A percentile compares a stretch with the other conserved stretches of the same genome.
Evolutionary conservation across 129 eudicot species (phyloP).

Genomic region (sunflower (Helianthus annuus)): DNA sequence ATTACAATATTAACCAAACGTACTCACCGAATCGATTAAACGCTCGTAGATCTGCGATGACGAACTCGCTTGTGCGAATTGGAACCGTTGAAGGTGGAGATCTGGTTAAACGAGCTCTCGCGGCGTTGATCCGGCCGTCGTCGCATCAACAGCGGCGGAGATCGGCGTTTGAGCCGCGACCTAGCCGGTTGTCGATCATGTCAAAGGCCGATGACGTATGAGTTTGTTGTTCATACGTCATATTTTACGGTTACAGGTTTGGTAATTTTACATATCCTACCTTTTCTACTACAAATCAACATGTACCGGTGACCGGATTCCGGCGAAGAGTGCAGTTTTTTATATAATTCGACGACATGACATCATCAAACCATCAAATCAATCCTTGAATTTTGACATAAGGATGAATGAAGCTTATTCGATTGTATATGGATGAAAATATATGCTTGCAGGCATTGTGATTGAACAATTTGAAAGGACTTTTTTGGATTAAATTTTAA

Average conservation of each 20-base stretch:
- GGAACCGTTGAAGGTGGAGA: constrained; percentile 98
- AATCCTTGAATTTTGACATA: constrained; percentile 35
- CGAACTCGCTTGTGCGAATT: constrained; percentile 87
- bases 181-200: constrained; percentile 81
- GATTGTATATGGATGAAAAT: constrained; percentile 42
- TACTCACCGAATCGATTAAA: constrained; percentile 70
- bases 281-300: constrained; percentile 34
- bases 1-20: constrained; percentile 40
- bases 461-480: constrained; percentile 42
- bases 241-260: constrained; percentile 47
- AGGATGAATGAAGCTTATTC: constrained; percentile 39
- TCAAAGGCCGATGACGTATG: constrained; percentile 62
- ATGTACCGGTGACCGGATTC: constrained; percentile 6
- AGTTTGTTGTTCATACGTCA: not conserved
- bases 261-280: constrained; percentile 38
- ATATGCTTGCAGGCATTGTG: constrained; percentile 41
- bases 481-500: constrained; percentile 32
- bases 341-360: constrained; percentile 31
- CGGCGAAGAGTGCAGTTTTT: constrained; percentile 25
- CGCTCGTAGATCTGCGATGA: constrained; percentile 93
- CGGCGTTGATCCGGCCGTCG: constrained; percentile 91
- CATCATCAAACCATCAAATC: not conserved
- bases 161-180: constrained; percentile 67
- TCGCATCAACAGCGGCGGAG: constrained; percentile 87
- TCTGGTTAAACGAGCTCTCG: constrained; percentile 74